phyloP scores from a whole-genome alignment of 345 rosid species.

The Mercurialis annua region DNA sequence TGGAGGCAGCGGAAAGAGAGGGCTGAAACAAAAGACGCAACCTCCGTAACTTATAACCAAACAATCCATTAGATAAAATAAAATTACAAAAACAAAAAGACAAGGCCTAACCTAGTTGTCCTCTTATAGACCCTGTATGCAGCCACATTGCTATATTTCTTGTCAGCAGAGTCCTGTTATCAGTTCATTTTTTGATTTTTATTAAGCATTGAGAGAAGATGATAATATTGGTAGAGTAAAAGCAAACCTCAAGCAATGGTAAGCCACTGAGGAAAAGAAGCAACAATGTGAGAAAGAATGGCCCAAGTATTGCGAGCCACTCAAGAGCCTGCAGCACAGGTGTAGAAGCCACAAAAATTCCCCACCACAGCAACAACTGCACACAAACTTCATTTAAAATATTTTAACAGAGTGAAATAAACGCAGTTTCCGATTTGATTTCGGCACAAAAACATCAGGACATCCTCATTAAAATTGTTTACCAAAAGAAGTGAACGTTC shows the following conservation, averaged over 20 bases:
- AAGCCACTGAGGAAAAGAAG: conserved; percentile 88
- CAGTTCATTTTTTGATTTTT: neutral
- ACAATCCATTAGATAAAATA: neutral
- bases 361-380: conserved; percentile 95
- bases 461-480: neutral
- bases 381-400: conserved; percentile 10
- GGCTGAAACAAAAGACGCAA: conserved; percentile 50
- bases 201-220: neutral
- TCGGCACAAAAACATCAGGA: neutral
- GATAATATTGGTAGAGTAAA: conserved; percentile 3
- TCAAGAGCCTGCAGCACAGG: conserved; percentile 73
- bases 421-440: neutral
- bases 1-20: conserved; percentile 69
- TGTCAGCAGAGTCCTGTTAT: conserved; percentile 75
- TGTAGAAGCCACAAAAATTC: conserved; percentile 65
- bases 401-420: neutral
- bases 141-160: conserved; percentile 60
- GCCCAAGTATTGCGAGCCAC: conserved; percentile 84
- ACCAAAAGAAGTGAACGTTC: neutral
- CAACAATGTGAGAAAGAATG: conserved; percentile 71
- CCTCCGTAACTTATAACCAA: conserved; percentile 6
- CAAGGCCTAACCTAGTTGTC: conserved; percentile 55
- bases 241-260: conserved; percentile 85
- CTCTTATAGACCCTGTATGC: conserved; percentile 67
- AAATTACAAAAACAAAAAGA: neutral